Conservation (phyloP, 192 early-diverging fungal genomes). For the Pilaira anomala region DNA sequence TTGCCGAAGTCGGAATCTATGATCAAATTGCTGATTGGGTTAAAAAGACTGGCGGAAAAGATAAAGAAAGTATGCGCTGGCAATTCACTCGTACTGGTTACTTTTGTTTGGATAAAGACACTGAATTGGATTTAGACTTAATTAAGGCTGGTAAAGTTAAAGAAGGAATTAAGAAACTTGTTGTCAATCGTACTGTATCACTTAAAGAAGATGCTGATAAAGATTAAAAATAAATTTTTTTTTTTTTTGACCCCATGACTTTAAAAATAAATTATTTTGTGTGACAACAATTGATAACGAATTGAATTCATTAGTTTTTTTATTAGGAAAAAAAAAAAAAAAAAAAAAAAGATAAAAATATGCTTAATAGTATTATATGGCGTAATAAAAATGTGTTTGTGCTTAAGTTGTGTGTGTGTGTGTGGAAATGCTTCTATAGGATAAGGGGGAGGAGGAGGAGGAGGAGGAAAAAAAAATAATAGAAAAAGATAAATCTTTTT, state of each 20-base stretch:
- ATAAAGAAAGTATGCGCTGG: constrained; percentile 83
- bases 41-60: constrained; percentile 54
- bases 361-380: too few relatives aligned
- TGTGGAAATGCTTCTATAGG: too few relatives aligned
- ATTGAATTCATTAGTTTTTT: too few relatives aligned
- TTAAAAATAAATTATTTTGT: constrained; percentile 13
- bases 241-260: neutral
- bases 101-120: constrained; percentile 95
- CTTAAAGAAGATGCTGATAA: constrained; percentile 72
- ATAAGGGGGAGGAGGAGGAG: neutral
- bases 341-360: too few relatives aligned
- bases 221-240: constrained; percentile 14
- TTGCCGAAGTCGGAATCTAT: constrained; percentile 83
- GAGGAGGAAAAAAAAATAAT: neutral
- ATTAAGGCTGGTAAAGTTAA: constrained; percentile 58
- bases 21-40: constrained; percentile 56
- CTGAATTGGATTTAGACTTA: constrained; percentile 60
- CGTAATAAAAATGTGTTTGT: neutral
- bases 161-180: constrained; percentile 37
- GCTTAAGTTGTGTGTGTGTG: too few relatives aligned
- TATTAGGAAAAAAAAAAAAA: too few relatives aligned
- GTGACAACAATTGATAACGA: too few relatives aligned
- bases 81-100: constrained; percentile 97
- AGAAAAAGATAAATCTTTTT: neutral
- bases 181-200: constrained; percentile 67